These are phyloP conservation scores for Backusella luteola DNA, from an alignment of 192 early-diverging fungal species.

Conservation along the genomic window DNA sequence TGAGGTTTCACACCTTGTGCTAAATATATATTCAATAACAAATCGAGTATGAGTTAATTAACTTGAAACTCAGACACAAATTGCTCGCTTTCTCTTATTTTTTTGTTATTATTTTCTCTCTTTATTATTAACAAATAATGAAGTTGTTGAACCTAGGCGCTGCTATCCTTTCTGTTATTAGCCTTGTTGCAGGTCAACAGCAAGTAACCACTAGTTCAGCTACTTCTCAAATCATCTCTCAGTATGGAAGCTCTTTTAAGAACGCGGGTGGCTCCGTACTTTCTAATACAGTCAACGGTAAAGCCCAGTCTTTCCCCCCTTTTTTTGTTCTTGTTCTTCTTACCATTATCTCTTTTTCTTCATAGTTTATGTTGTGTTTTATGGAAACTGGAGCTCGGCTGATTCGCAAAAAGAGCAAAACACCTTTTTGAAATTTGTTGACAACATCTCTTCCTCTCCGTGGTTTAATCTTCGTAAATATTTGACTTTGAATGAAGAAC, in stretches of 20 bases:
- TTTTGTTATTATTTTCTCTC: not conserved
- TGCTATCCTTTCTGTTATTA: constrained; percentile 2
- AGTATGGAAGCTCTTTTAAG: constrained; percentile 16
- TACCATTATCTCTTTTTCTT: not conserved
- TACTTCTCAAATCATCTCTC: not conserved
- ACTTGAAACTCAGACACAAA: constrained; percentile 1
- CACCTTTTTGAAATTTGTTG: constrained; percentile 27
- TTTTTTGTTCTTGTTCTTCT: not conserved
- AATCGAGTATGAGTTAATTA: not conserved
- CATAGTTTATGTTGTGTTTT: constrained; percentile 37
- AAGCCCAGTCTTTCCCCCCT: not conserved
- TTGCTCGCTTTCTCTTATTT: not conserved
- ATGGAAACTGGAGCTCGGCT: constrained; percentile 32
- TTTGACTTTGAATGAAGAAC: no score
- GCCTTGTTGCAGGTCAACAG: constrained; percentile 10
- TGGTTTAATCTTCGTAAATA: constrained; percentile 33
- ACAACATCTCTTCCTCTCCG: constrained; percentile 21
- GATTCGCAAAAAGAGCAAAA: constrained; percentile 16
- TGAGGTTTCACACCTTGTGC: not conserved
- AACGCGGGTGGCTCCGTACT: constrained; percentile 31
- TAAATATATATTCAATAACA: not conserved
- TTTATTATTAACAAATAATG: constrained; percentile 4
- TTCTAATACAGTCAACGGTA: constrained; percentile 34
- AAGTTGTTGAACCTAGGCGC: not conserved
- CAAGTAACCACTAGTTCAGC: not conserved